A percentile compares a stretch with the other conserved stretches of the same genome.
Conservation (phyloP, 768 basidiomycete species). For the Infundibulicybe gibba region DNA sequence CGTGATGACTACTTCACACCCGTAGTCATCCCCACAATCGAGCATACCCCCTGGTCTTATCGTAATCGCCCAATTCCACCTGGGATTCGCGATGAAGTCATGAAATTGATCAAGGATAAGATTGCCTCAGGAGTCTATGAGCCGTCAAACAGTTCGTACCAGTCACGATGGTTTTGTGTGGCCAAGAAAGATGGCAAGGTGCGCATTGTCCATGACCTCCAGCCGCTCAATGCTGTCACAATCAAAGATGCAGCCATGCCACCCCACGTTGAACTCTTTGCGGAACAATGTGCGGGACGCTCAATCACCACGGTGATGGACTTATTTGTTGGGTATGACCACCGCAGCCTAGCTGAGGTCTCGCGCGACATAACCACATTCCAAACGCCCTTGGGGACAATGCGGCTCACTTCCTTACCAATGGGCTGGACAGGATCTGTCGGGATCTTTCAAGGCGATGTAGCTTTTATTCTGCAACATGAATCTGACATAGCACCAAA, state of each 20-base stretch:
- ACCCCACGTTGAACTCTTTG: conserved; percentile 17
- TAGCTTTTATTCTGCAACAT: conserved; percentile 23
- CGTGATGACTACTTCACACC: conserved; percentile 18
- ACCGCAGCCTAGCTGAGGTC: conserved; percentile 14
- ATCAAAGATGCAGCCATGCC: conserved; percentile 22
- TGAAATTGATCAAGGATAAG: conserved; percentile 20
- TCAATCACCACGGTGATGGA: conserved; percentile 17
- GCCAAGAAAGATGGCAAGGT: conserved; percentile 23
- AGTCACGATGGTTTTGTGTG: conserved; percentile 21
- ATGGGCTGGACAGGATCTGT: conserved; percentile 30
- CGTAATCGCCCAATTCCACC: conserved; percentile 28
- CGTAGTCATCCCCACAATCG: conserved; percentile 18
- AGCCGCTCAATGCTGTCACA: conserved; percentile 25
- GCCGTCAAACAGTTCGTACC: conserved; percentile 16
- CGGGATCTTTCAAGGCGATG: conserved; percentile 28
- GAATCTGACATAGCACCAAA: conserved; percentile 20
- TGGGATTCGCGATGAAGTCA: conserved; percentile 19
- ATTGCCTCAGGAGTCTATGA: conserved; percentile 19
- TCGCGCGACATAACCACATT: conserved; percentile 27
- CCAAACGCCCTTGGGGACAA: conserved; percentile 18
- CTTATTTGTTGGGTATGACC: conserved; percentile 27
- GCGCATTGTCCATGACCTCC: conserved; percentile 22
- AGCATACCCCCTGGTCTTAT: conserved; percentile 26
- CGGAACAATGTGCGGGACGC: conserved; percentile 17
- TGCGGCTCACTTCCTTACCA: conserved; percentile 17